Base-by-base conservation (phyloP, 108 stramenopile species). In the Heterococcus sp. region DNA sequence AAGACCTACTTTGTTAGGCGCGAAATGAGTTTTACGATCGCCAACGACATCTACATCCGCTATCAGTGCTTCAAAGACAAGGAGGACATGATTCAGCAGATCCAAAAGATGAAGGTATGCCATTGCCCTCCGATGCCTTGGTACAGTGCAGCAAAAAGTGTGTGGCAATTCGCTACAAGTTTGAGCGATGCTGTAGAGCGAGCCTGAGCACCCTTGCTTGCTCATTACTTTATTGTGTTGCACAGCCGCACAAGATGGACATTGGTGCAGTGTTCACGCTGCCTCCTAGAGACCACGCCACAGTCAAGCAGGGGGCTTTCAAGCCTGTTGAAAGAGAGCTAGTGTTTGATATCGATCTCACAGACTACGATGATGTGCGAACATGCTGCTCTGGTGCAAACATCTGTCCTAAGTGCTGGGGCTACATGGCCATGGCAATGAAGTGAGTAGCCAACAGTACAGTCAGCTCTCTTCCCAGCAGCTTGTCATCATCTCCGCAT, bases 291-390 rank as follows among this genome's bases (percentile, higher is more conserved):
- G 93, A 97, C 73, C 91, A 95, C 79, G 66, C 78, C 33, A 80
- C 86, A 28, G 75, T 89, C 33, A 88, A 86, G 75, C 88, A 91
- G 37, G 89, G 91, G 0, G 78, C 92, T 30, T 94, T 99, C 71
- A 80, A 85, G 39, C 92, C 99, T 0, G 85, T 87, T 4, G 94
- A 97, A 71, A 90, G 99, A 29, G 99, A 99, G 88, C 89, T 99
- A 27, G 96, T 99, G 32, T 98, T 99, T 83, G 99, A 99, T 88
- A 94, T 99, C 69, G 99, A 99, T 90, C 78, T 99, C 21, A 98
- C 96, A 1, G 99, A 99, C 85, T 99, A 99, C 90, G 99, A 99
- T 81, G 92, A 91, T 64, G 91, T 99, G 40, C 92, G 99, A 1
- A 89, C 91, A 31, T 98, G 99, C 87, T 99, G 99, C 89, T 71